phyloP scores from a whole-genome alignment of 805 yeast species.

The Starmerella geochares region DNA sequence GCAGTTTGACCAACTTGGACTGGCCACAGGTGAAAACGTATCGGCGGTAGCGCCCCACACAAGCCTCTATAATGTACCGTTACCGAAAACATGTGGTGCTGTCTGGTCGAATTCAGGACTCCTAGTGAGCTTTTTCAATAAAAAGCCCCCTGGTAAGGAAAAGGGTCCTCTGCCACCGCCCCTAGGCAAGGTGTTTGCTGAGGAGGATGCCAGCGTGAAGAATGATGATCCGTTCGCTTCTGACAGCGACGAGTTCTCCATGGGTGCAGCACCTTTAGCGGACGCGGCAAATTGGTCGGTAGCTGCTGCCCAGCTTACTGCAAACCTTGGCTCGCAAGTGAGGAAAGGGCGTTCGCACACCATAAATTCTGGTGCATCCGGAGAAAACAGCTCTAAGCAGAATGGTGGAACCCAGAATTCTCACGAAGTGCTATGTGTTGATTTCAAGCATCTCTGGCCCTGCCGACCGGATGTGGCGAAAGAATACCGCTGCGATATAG shows the following conservation, averaged over 20 bases:
- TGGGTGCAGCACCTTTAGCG: not conserved
- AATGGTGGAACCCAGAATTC: not conserved
- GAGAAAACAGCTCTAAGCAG: not conserved
- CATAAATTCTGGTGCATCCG: not conserved
- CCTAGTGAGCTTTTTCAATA: conserved; percentile 71
- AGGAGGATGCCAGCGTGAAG: conserved; percentile 14
- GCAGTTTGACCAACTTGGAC: not conserved
- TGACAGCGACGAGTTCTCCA: conserved; percentile 24
- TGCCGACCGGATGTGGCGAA: conserved; percentile 52
- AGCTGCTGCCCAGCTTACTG: conserved; percentile 15
- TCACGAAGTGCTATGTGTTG: conserved; percentile 10
- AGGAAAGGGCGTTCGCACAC: conserved; percentile 1
- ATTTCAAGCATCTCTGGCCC: conserved; percentile 62
- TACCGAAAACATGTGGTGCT: conserved; percentile 91
- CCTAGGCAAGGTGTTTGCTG: conserved; percentile 24
- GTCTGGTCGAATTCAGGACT: conserved; percentile 72
- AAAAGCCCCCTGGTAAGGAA: conserved; percentile 9
- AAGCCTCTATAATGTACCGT: conserved; percentile 67
- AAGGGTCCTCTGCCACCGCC: conserved; percentile 22
- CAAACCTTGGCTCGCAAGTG: not conserved
- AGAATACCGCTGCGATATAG: conserved; percentile 33
- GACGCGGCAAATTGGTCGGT: conserved; percentile 19
- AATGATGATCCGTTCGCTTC: conserved; percentile 18
- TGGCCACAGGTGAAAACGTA: not conserved
- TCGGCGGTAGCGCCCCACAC: conserved; percentile 22